phyloP scores from a whole-genome alignment of 2,329 filamentous ascomycete genomes.

The Aureobasidium lini region DNA sequence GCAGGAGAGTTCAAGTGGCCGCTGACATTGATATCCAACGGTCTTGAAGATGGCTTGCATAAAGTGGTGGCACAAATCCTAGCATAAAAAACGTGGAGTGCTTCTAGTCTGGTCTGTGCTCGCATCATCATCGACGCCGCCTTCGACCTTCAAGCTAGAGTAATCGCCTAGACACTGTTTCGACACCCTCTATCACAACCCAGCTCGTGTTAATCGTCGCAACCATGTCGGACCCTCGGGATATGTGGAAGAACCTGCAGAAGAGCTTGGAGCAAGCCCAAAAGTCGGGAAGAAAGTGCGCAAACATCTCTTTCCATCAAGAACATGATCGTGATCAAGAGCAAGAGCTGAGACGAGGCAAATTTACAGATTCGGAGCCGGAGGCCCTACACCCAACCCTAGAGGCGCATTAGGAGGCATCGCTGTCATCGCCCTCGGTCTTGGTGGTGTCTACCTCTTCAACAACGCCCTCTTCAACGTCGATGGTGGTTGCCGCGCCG shows the following conservation, averaged over 20 bases:
- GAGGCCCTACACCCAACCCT: slow-evolving; percentile 40
- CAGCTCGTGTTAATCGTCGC: slow-evolving; percentile 9
- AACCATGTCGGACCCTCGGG: slow-evolving; percentile 48
- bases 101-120: neutral
- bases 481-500: slow-evolving; percentile 95
- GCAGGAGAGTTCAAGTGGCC: neutral
- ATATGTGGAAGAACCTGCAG: slow-evolving; percentile 60
- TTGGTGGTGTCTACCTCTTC: slow-evolving; percentile 45
- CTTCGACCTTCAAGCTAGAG: slow-evolving; percentile 3
- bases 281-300: slow-evolving; percentile 40
- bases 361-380: slow-evolving; percentile 37
- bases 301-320: slow-evolving; percentile 7
- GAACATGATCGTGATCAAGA: slow-evolving; percentile 16
- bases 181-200: neutral
- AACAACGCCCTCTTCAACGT: slow-evolving; percentile 70
- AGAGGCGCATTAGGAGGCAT: slow-evolving; percentile 48
- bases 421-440: slow-evolving; percentile 46
- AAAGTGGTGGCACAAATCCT: neutral
- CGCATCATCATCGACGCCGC: slow-evolving; percentile 6
- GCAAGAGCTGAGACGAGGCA: slow-evolving; percentile 5
- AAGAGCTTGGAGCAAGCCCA: slow-evolving; percentile 45
- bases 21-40: neutral
- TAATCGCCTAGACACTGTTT: neutral
- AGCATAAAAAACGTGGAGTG: neutral
- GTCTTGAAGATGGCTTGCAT: neutral